Percentiles rank a stretch among this genome's conserved stretches.
phyloP scores from a whole-genome alignment of 331 rosid species.

The Pyracantha coccinea region DNA sequence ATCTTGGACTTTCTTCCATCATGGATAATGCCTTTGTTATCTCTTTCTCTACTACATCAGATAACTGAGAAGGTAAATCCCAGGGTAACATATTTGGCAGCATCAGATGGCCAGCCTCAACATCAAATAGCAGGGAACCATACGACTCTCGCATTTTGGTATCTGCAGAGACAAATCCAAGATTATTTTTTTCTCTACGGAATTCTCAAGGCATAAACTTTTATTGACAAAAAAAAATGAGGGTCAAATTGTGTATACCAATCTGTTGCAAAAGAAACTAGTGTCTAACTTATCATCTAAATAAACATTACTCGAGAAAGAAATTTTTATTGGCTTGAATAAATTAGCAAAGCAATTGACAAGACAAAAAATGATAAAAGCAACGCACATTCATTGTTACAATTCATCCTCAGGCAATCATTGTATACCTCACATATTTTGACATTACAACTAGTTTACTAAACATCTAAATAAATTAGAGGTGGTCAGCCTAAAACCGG shows the following conservation, averaged over 20 bases:
- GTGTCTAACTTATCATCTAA: background rate
- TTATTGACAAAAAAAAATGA: background rate
- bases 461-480: background rate
- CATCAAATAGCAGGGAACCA: conserved; percentile 61
- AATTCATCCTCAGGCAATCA: background rate
- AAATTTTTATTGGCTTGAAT: background rate
- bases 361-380: background rate
- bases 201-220: background rate
- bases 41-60: conserved; percentile 63
- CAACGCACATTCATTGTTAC: background rate
- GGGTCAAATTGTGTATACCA: background rate
- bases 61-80: conserved; percentile 75
- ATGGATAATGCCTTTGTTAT: conserved; percentile 29
- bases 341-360: background rate
- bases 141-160: conserved; percentile 24
- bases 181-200: background rate
- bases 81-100: conserved; percentile 82
- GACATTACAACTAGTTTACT: background rate
- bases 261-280: background rate
- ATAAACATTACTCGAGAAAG: background rate
- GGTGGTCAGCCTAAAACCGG: background rate
- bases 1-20: conserved; percentile 40
- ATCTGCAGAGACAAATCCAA: conserved; percentile 37
- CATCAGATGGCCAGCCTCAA: conserved; percentile 64
- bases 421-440: background rate